Conservation (phyloP, 2,329 filamentous ascomycete species). For the Malbranchea zuffiana region DNA sequence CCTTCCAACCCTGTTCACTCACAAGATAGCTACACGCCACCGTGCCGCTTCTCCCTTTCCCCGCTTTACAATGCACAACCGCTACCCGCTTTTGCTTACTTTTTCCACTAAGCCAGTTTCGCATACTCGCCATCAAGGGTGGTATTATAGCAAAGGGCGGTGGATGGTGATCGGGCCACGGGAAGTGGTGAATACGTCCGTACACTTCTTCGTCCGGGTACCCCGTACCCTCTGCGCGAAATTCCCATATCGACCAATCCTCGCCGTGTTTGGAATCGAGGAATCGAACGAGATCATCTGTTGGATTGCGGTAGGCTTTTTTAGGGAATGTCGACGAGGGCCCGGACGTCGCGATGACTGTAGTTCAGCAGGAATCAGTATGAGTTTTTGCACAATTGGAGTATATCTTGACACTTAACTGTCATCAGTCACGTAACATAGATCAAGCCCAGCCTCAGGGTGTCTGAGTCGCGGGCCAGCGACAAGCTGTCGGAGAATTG, state of each 20-base stretch:
- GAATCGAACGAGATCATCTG: constrained; percentile 75
- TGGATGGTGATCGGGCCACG: constrained; percentile 94
- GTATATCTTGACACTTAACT: constrained; percentile 35
- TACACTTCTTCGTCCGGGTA: constrained; percentile 89
- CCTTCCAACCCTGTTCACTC: constrained; percentile 64
- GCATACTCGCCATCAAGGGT: constrained; percentile 82
- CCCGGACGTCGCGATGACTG: constrained; percentile 64
- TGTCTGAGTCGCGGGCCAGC: constrained; percentile 76
- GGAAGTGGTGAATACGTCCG: constrained; percentile 75
- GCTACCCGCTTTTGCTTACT: constrained; percentile 51
- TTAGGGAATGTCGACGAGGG: constrained; percentile 83
- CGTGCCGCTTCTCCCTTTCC: constrained; percentile 86
- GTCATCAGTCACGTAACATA: constrained; percentile 88
- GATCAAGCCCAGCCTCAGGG: constrained; percentile 75
- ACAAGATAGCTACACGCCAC: constrained; percentile 83
- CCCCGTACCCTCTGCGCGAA: constrained; percentile 88
- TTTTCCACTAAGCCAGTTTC: constrained; percentile 59
- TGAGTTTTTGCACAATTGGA: constrained; percentile 16
- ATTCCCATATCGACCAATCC: constrained; percentile 96
- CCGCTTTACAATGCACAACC: constrained; percentile 94
- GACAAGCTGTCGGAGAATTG: constrained; percentile 79
- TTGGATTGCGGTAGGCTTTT: constrained; percentile 84
- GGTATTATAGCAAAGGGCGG: constrained; percentile 85
- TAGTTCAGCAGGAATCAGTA: constrained; percentile 6
- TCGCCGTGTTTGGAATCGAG: constrained; percentile 73